phyloP scores from a whole-genome alignment of 2,329 filamentous ascomycete genomes.

The Lachnellula subtilissima region DNA sequence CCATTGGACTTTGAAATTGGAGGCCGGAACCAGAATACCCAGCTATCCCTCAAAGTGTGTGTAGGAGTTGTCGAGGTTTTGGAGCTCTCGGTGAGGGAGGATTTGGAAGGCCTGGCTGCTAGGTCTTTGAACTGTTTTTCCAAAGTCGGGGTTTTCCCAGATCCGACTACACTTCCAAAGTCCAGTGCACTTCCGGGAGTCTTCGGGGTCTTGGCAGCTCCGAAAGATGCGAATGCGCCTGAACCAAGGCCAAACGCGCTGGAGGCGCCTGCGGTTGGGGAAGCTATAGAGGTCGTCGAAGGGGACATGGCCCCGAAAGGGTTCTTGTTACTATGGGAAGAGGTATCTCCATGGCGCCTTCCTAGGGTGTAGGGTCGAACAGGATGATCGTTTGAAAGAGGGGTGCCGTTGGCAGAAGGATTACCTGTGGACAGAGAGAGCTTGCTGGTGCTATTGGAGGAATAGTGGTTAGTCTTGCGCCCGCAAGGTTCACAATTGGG shows the following conservation, averaged over 20 bases:
- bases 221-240: conserved; percentile 95
- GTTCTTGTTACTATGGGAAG: conserved; percentile 69
- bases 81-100: neutral
- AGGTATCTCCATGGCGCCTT: conserved; percentile 70
- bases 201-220: conserved; percentile 82
- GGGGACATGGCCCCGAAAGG: conserved; percentile 74
- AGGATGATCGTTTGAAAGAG: conserved; percentile 41
- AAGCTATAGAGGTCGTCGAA: conserved; percentile 63
- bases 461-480: conserved; percentile 19
- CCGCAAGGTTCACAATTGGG: conserved; percentile 2
- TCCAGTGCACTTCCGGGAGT: conserved; percentile 77
- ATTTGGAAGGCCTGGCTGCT: conserved; percentile 24
- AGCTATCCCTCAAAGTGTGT: conserved; percentile 74
- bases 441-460: conserved; percentile 54
- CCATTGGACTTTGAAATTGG: conserved; percentile 92
- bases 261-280: conserved; percentile 71
- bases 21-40: conserved; percentile 96
- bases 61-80: conserved; percentile 35
- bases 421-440: conserved; percentile 75
- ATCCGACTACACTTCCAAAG: conserved; percentile 53
- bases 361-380: conserved; percentile 61
- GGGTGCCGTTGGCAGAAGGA: conserved; percentile 40
- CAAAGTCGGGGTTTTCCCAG: conserved; percentile 49
- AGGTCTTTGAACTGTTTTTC: conserved; percentile 59
- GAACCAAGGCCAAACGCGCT: conserved; percentile 91